Conservation (phyloP, 345 rosid genomes). For the Syzygium aromaticum region DNA sequence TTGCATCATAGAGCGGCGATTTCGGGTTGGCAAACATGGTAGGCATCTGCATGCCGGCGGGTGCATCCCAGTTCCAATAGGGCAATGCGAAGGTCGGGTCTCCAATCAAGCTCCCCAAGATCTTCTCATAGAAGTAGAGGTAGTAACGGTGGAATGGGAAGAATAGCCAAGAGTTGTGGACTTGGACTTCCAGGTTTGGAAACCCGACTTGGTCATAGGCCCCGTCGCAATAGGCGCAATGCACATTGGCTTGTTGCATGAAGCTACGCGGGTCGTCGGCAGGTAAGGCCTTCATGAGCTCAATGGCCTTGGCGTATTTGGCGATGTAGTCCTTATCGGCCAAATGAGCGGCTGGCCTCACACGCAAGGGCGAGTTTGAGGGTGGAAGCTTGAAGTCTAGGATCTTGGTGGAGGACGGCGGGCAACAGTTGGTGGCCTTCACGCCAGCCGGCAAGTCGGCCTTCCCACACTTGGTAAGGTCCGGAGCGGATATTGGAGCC, state of each 20-base stretch:
- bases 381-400: constrained; percentile 30
- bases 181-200: constrained; percentile 37
- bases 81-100: constrained; percentile 55
- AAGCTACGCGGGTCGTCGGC: constrained; percentile 50
- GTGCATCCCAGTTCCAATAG: constrained; percentile 60
- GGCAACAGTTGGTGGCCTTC: constrained; percentile 36
- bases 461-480: constrained; percentile 24
- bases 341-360: constrained; percentile 40
- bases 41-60: constrained; percentile 50
- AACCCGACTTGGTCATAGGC: constrained; percentile 50
- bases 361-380: constrained; percentile 10
- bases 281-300: constrained; percentile 53
- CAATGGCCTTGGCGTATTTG: constrained; percentile 35
- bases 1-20: constrained; percentile 31
- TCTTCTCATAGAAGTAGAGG: constrained; percentile 44
- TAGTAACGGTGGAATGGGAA: constrained; percentile 52
- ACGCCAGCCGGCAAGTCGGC: constrained; percentile 30
- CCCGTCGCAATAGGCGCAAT: constrained; percentile 59
- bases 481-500: constrained; percentile 29
- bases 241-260: constrained; percentile 45
- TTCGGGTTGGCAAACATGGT: constrained; percentile 24
- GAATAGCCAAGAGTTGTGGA: constrained; percentile 56
- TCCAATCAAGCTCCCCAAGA: constrained; percentile 38
- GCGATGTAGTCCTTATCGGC: constrained; percentile 21
- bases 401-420: constrained; percentile 29